Base-by-base conservation (phyloP, 768 basidiomycete genomes). In the Gelatoporia subvermispora region DNA sequence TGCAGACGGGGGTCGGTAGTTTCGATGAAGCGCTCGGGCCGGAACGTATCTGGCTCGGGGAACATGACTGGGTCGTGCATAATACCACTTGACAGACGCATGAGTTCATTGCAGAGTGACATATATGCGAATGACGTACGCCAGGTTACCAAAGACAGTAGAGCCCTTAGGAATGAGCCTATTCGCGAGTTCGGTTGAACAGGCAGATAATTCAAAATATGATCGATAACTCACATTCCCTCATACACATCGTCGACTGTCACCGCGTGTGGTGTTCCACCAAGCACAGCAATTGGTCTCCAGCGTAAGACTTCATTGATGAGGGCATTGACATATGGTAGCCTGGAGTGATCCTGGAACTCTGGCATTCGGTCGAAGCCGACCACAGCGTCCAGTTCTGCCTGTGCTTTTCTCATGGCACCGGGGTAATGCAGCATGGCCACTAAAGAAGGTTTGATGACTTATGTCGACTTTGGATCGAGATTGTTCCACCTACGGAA, bases 101-200 rank as follows among this genome's bases (percentile, higher is more conserved):
- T 7, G 25, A 22, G 34, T n/a, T 1, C 4, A 25, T 5, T 22
- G 8, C 17, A 22, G 37, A 7, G 28, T 31, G 28, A 31, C 28
- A 7, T 13, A 31, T 5, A 31, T 7, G 28, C 28, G 5, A 5
- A 31, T 31, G 8, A 48, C 56, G 5, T 20, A 63, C 61, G 58
- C 53, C 1, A 63, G 55, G 34, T 60, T 60, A 2, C 56, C 53
- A 24, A 63, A 52, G 4, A 65, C 47, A 8, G 60, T 57, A 8
- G 65, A 43, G 16, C 60, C 65, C 35, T 65, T 62, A 2, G 68
- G 68, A 18, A 70, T 68, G 49, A 61, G 59, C 48, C 59, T 54
- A 28, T 3, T 9, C 36, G 43, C 15, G 9, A 25, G 3, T 8
- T 28, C 10, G 2, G 17, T 15, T 21, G 13, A 4, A 8, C 34